Evolutionary conservation across 768 basidiomycete species (phyloP), one percentile per base, ranked within the genome.

Genomic region (Daedalea quercina): DNA sequence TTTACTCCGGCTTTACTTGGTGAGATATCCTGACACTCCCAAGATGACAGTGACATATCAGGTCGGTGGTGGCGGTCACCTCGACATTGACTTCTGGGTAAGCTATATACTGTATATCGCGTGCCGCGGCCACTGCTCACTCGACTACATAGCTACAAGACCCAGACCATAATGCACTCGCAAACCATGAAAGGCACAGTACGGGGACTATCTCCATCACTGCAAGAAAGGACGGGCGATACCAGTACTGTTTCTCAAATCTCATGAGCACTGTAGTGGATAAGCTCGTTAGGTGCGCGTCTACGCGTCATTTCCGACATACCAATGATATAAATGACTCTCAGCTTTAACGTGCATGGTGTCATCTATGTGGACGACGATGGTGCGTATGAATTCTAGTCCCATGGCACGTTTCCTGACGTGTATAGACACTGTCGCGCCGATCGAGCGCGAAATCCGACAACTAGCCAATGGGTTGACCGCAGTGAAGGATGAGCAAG

Each of bases 41-140:
- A 50, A 97, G 94, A 98, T 99, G 96, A 95, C 95, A 23, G 90
- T 99, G 47, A 96, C 95, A 35, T 99, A 98, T 67, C 96, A 99
- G 77, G 96, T 98, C 7, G 94, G 92, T 49, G 93, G 91, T 42
- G 96, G 96, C 23, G 95, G 96, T 1, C 90, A 97, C 66, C 71
- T 98, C 47, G 96, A 99, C 70, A 91, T 99, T 54, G 95, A 99
- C 70, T 98, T 98, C 66, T 95, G 87, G 88, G 94, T 95, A 58
- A 63, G 70, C 65, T 24, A 11, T n/a, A 4, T 47, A 9, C 31
- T 43, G n/a, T n/a, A n/a, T n/a, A 9, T 50, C 1, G 13, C 35
- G 13, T 28, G 25, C 25, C n/a, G 25, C 23, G 43, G 26, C 28
- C 35, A 20, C 24, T 17, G n/a, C 46, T 57, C 43, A 52, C 48